Base-by-base conservation (phyloP, 257 asterid genomes). In the Avicennia marina region DNA sequence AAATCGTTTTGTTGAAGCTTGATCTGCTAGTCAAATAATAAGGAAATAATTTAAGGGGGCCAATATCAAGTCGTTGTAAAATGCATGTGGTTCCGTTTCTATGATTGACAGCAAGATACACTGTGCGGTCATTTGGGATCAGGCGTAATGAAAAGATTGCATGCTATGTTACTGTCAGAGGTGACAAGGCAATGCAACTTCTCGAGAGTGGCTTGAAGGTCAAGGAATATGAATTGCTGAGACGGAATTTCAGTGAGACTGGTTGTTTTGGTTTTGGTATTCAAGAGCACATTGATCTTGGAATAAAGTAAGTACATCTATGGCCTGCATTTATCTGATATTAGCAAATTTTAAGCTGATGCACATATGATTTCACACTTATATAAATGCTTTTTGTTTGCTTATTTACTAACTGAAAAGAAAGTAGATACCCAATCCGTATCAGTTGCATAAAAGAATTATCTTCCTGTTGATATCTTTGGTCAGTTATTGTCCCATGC, bases 261-360 rank as follows among this genome's bases (percentile, higher is more conserved):
- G 79, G 79, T 21, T 74, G 79, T 42, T 74, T 74, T 17, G 79
- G 79, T 18, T 73, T 73, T 2, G 79, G 79, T 15, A 73, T 73
- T 33, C 79, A 73, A 56, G 79, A 73, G 62, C 79, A 73, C 68
- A 74, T 74, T 11, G 80, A 74, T 70, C 80, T 74, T 32, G 80
- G 80, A 62, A 74, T 74, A 0, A 74, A 74, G 80, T 74, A 62
- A 61, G 80, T 62, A 39, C 12, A 18, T 62, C 34, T 29, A 8
- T 29, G 34, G n/a, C n/a, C n/a, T n/a, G n/a, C n/a, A n/a, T n/a
- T n/a, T n/a, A n/a, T n/a, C n/a, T n/a, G n/a, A n/a, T n/a, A n/a
- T n/a, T n/a, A n/a, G n/a, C n/a, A n/a, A n/a, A n/a, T n/a, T n/a
- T n/a, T n/a, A n/a, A n/a, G n/a, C n/a, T n/a, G n/a, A n/a, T n/a